phyloP scores from a whole-genome alignment of 495 filamentous ascomycete species.

The Pyrenopolyporus hunteri region DNA sequence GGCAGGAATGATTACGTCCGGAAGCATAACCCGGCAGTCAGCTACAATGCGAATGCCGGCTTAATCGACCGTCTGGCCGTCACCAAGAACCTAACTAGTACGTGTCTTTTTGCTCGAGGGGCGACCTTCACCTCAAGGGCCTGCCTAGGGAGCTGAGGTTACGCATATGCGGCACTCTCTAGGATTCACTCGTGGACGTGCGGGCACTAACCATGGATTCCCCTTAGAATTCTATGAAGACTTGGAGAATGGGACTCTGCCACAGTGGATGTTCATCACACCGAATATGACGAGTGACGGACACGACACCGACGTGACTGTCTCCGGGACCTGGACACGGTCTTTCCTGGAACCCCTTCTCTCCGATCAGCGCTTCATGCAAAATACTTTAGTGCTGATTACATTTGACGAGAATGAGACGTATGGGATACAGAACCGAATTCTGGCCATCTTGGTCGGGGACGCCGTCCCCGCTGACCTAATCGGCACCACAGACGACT shows the following conservation, averaged over 20 bases:
- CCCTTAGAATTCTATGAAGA: slow-evolving; percentile 59
- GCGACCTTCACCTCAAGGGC: not conserved
- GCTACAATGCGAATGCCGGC: slow-evolving; percentile 63
- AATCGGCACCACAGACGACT: slow-evolving; percentile 66
- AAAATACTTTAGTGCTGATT: slow-evolving; percentile 69
- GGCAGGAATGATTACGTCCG: slow-evolving; percentile 72
- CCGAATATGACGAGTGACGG: slow-evolving; percentile 73
- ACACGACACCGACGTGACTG: slow-evolving; percentile 70
- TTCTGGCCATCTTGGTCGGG: slow-evolving; percentile 69
- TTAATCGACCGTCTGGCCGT: slow-evolving; percentile 60
- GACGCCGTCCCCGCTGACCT: slow-evolving; percentile 63
- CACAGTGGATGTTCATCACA: slow-evolving; percentile 77
- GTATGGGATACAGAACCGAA: slow-evolving; percentile 60
- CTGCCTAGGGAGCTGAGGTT: not conserved
- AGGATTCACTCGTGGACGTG: not conserved
- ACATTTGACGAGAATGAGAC: slow-evolving; percentile 72
- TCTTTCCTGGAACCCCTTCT: slow-evolving; percentile 68
- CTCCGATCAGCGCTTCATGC: slow-evolving; percentile 67
- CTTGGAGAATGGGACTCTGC: slow-evolving; percentile 61
- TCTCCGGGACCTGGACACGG: slow-evolving; percentile 63
- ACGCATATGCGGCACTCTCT: not conserved
- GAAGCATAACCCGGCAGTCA: slow-evolving; percentile 74
- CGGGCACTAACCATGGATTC: not conserved
- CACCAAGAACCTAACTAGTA: slow-evolving; percentile 69
- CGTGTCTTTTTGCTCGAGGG: not conserved